Percentiles rank a stretch among this genome's conserved stretches.
These are phyloP conservation scores for Gossypium aridum DNA, from an alignment of 441 rosid species.

Conservation along the genomic window DNA sequence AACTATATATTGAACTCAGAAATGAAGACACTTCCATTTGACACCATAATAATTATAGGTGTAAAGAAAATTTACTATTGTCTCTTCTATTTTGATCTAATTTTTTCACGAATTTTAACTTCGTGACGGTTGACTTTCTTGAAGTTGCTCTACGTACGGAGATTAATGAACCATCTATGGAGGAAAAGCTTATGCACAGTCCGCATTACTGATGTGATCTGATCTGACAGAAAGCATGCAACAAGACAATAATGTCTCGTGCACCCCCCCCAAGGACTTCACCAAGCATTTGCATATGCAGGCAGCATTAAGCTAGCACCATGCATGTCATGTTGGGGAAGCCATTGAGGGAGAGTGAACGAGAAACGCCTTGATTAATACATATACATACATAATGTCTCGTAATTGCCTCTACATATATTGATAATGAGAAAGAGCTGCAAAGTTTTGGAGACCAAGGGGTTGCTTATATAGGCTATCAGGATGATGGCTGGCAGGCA, in stretches of 20 bases:
- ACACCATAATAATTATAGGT: too few relatives aligned
- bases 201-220: not conserved
- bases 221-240: not conserved
- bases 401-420: not conserved
- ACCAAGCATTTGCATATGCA: not conserved
- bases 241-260: not conserved
- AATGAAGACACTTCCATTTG: too few relatives aligned
- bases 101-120: too few relatives aligned
- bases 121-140: not conserved
- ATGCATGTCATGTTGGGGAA: not conserved
- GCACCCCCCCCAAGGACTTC: not conserved
- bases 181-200: not conserved
- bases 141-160: not conserved
- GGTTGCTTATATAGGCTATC: not conserved
- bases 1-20: too few relatives aligned
- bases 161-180: not conserved
- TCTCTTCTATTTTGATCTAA: too few relatives aligned
- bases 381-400: not conserved
- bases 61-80: too few relatives aligned
- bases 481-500: not conserved
- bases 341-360: slow-evolving; percentile 17
- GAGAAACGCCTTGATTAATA: not conserved
- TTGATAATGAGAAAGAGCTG: not conserved
- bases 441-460: not conserved
- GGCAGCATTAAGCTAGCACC: not conserved